phyloP scores from a whole-genome alignment of 805 yeast genomes.

The Cyberlindnera maritima region DNA sequence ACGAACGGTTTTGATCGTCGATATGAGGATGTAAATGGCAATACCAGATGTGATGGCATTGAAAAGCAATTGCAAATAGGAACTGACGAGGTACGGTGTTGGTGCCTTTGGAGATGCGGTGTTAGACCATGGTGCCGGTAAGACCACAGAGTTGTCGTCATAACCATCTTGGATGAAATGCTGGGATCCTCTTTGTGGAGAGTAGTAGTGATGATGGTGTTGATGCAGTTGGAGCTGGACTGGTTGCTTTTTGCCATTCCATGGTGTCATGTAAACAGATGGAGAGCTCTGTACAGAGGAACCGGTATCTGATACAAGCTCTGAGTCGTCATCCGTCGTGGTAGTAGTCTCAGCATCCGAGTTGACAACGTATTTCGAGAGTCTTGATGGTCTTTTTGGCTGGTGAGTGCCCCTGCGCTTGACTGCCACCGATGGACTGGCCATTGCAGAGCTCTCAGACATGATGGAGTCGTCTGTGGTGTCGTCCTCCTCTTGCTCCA shows the following conservation, averaged over 20 bases:
- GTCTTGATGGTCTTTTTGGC: slow-evolving; percentile 17
- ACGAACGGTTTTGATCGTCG: slow-evolving; percentile 46
- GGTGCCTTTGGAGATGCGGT: slow-evolving; percentile 49
- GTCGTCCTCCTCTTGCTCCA: slow-evolving; percentile 1
- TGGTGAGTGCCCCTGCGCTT: slow-evolving; percentile 10
- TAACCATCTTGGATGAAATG: neutral
- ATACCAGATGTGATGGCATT: slow-evolving; percentile 47
- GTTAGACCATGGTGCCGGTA: slow-evolving; percentile 62
- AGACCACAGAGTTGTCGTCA: slow-evolving; percentile 17
- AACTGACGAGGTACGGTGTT: slow-evolving; percentile 53
- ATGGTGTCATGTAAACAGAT: slow-evolving; percentile 14
- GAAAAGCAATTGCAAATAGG: slow-evolving; percentile 56
- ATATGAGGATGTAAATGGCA: slow-evolving; percentile 41
- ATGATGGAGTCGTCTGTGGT: neutral
- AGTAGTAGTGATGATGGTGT: slow-evolving; percentile 41
- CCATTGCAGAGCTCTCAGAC: slow-evolving; percentile 6
- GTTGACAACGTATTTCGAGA: slow-evolving; percentile 12
- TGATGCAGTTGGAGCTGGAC: slow-evolving; percentile 39
- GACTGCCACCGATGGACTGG: slow-evolving; percentile 4
- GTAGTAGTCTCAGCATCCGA: slow-evolving; percentile 12
- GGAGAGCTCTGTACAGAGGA: slow-evolving; percentile 7
- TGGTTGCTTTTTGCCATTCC: slow-evolving; percentile 18
- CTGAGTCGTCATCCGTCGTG: slow-evolving; percentile 1
- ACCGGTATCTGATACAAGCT: neutral
- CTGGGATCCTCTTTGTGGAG: slow-evolving; percentile 6